Percentiles rank a stretch among this genome's conserved stretches.
phyloP scores from a whole-genome alignment of 2,329 filamentous ascomycete genomes.

The Helminthosporium solani region DNA sequence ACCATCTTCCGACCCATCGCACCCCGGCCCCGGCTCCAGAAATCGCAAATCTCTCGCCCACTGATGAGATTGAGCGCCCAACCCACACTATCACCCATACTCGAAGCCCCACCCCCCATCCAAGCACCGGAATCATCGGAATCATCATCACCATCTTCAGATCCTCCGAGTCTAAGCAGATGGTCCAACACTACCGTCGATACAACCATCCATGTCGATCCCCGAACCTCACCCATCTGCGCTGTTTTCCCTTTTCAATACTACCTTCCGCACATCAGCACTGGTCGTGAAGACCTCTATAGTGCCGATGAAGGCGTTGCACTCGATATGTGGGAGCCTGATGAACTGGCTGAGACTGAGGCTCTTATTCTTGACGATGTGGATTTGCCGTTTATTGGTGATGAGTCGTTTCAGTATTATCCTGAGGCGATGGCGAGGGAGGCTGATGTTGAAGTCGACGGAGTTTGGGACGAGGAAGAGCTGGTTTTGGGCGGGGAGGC shows the following conservation, averaged over 20 bases:
- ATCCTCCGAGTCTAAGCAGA: conserved; percentile 1
- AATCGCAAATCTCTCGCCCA: too few relatives aligned
- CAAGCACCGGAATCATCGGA: too few relatives aligned
- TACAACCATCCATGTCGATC: neutral
- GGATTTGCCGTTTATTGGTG: conserved; percentile 12
- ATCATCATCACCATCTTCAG: too few relatives aligned
- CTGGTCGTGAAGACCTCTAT: conserved; percentile 7
- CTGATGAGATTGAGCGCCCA: too few relatives aligned
- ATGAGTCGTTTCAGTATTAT: conserved; percentile 17
- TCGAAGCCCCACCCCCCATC: too few relatives aligned
- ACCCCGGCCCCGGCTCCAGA: too few relatives aligned
- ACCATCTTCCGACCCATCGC: too few relatives aligned
- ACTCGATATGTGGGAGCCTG: neutral
- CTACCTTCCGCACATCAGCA: conserved; percentile 15
- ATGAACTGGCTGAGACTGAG: neutral
- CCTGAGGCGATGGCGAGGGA: conserved; percentile 1
- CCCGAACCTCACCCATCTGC: too few relatives aligned
- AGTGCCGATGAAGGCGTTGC: conserved; percentile 4
- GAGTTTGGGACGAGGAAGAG: conserved; percentile 2
- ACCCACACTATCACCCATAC: too few relatives aligned
- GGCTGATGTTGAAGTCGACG: neutral
- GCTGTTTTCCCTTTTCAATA: conserved; percentile 6
- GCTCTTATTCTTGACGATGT: neutral
- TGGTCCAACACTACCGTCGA: neutral
- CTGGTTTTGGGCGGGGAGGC: neutral